phyloP scores from a whole-genome alignment of 192 early-diverging fungal species.

The Glomus cerebriforme region DNA sequence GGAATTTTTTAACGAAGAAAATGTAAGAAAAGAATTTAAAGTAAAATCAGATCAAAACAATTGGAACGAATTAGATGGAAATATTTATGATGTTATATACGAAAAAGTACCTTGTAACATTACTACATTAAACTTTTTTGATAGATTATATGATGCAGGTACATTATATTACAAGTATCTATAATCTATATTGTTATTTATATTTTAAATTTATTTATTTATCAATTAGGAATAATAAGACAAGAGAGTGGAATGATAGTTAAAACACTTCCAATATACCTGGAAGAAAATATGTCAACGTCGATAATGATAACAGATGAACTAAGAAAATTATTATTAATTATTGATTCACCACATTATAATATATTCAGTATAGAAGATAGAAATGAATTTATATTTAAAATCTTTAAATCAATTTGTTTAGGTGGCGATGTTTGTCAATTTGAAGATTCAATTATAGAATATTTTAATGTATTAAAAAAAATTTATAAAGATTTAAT shows the following conservation, averaged over 20 bases:
- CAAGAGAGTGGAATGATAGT: not conserved
- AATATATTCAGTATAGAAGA: not conserved
- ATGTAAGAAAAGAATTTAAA: not conserved
- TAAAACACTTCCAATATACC: not conserved
- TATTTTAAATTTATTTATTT: not conserved
- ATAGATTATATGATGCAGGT: constrained; percentile 1
- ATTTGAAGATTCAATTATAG: not conserved
- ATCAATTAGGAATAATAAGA: not conserved
- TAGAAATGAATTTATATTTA: constrained; percentile 7
- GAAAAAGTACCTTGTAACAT: not conserved
- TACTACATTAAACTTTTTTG: not conserved
- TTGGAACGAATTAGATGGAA: not conserved
- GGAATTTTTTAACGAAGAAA: not conserved
- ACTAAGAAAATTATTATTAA: not conserved
- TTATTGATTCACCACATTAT: not conserved
- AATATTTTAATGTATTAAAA: not conserved
- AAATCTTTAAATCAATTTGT: not conserved
- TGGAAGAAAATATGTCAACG: not conserved
- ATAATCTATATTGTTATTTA: not conserved
- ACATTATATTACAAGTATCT: not conserved
- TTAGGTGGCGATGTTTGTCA: not conserved
- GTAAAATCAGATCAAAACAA: not conserved
- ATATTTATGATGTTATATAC: not conserved
- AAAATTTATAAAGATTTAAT: constrained; percentile 12
- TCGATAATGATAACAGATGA: not conserved